Conservation (phyloP, 176 grass and related monocot species). For the Avena sativa region DNA sequence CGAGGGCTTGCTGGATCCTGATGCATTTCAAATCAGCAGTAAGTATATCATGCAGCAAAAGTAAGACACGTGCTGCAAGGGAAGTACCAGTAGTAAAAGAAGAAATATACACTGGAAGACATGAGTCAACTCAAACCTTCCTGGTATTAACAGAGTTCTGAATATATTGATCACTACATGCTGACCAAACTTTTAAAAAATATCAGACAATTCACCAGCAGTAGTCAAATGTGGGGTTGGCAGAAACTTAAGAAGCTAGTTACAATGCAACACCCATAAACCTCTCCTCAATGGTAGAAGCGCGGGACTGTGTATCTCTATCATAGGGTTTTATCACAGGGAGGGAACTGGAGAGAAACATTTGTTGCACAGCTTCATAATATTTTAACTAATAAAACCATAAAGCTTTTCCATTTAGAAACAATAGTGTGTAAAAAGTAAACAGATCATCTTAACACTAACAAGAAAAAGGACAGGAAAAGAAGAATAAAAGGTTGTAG, state of each 20-base stretch:
- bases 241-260: conserved; percentile 23
- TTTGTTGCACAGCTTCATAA: not conserved
- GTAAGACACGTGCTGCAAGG: not conserved
- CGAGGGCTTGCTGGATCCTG: conserved; percentile 75
- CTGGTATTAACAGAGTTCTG: conserved; percentile 3
- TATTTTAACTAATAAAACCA: not conserved
- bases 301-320: not conserved
- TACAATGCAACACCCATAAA: conserved; percentile 38
- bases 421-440: not conserved
- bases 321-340: not conserved
- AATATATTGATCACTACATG: conserved; percentile 34
- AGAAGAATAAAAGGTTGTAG: not conserved
- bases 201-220: conserved; percentile 32
- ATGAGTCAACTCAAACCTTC: not conserved
- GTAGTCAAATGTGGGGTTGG: not conserved
- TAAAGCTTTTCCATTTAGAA: conserved; percentile 19
- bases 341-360: not conserved
- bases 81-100: not conserved
- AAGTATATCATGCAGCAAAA: conserved; percentile 6
- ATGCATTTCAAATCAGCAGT: conserved; percentile 30
- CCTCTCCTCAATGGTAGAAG: conserved; percentile 2
- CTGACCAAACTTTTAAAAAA: conserved; percentile 29
- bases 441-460: not conserved
- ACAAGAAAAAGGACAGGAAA: not conserved
- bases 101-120: not conserved